Percentiles rank a stretch among this genome's conserved stretches.
These are phyloP conservation scores for Dendrocalamus latiflorus DNA, from an alignment of 202 grass and related monocot genomes.

Conservation along the genomic window DNA sequence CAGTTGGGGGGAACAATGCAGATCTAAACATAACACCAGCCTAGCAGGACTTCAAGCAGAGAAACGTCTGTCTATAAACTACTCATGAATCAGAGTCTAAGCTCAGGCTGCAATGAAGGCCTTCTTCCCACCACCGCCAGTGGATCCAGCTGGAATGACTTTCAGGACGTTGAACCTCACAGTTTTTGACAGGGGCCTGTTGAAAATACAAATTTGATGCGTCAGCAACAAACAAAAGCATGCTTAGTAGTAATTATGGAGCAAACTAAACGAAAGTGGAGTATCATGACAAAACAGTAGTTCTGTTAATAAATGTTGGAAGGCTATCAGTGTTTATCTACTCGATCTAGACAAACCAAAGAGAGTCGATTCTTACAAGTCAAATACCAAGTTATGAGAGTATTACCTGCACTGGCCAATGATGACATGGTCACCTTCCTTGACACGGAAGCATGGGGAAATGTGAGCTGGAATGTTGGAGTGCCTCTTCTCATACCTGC, in stretches of 20 bases:
- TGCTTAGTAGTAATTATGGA: no score
- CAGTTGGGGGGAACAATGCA: no score
- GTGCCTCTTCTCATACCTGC: conserved; percentile 93
- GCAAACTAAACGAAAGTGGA: background rate
- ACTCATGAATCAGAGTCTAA: conserved; percentile 27
- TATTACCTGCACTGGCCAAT: conserved; percentile 93
- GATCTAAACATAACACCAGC: conserved; percentile 28
- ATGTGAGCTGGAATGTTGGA: no score
- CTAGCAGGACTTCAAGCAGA: conserved; percentile 2
- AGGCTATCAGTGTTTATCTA: background rate
- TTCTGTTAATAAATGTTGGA: background rate
- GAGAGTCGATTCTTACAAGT: background rate
- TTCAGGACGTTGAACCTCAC: conserved; percentile 96
- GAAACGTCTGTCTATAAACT: conserved; percentile 26
- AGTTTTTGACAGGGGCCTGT: conserved; percentile 84
- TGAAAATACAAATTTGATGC: background rate
- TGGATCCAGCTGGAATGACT: conserved; percentile 83
- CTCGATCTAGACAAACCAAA: background rate
- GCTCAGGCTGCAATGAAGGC: conserved; percentile 64
- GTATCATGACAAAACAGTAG: background rate
- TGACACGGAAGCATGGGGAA: conserved; percentile 89
- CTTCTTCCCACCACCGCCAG: conserved; percentile 64
- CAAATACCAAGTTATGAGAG: background rate
- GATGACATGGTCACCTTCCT: conserved; percentile 92
- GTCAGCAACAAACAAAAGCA: background rate